Percentiles rank a stretch among this genome's conserved stretches.
Conservation (phyloP, 441 rosid genomes). For the Syzygium malaccense region DNA sequence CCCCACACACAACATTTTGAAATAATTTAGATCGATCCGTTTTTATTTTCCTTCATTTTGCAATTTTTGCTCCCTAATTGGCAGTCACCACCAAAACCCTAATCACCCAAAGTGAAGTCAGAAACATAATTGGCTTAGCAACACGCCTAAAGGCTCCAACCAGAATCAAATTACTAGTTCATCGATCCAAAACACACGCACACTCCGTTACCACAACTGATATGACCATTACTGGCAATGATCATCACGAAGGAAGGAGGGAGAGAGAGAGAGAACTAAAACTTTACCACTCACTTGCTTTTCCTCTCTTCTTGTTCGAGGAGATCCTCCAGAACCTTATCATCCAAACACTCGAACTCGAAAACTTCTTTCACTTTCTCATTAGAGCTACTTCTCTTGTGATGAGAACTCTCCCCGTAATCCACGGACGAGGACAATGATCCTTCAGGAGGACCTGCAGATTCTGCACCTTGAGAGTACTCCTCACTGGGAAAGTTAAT, state of each 20-base stretch:
- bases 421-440: background rate
- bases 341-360: conserved; percentile 2
- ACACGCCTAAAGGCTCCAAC: background rate
- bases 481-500: background rate
- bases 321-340: conserved; percentile 1
- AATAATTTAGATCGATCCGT: background rate
- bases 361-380: background rate
- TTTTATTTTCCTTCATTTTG: background rate
- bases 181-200: background rate
- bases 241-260: background rate
- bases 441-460: background rate
- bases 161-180: background rate
- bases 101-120: background rate
- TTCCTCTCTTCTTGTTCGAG: background rate
- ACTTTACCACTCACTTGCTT: background rate
- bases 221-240: background rate
- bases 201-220: background rate
- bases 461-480: background rate
- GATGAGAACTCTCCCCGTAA: background rate
- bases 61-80: background rate
- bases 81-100: background rate
- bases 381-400: background rate
- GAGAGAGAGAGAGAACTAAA: background rate
- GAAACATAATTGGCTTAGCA: background rate
- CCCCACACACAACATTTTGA: background rate